Percentiles rank a stretch among this genome's conserved stretches.
Evolutionary conservation across 495 filamentous ascomycete species (phyloP).

Genomic region (Jackrogersella multiformis): DNA sequence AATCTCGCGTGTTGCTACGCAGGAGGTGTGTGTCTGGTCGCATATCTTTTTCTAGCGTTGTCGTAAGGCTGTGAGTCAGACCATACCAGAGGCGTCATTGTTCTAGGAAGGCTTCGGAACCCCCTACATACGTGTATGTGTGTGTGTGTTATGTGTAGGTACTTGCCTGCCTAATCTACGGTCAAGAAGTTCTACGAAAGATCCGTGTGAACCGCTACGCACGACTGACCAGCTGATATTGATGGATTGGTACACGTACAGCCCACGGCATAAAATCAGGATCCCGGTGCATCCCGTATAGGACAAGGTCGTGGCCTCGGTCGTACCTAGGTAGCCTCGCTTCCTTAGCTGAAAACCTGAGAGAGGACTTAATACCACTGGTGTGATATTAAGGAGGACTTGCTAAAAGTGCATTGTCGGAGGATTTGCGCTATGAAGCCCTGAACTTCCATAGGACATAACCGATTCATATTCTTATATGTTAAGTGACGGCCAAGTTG

Average conservation of each 20-base stretch:
- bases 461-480: background rate
- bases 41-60: background rate
- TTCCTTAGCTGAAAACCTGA: background rate
- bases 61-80: constrained; percentile 37
- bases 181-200: background rate
- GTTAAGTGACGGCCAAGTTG: background rate
- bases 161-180: background rate
- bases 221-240: constrained; percentile 4
- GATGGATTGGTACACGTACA: constrained; percentile 6
- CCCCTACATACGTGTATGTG: constrained; percentile 5
- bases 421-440: background rate
- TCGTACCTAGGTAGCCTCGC: constrained; percentile 8
- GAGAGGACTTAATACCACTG: background rate
- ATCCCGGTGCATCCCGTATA: background rate
- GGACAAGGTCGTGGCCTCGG: background rate
- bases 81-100: constrained; percentile 3
- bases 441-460: background rate
- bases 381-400: background rate
- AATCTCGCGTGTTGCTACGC: constrained; percentile 11
- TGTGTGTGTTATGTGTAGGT: too few species aligned
- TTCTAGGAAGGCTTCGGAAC: constrained; percentile 6
- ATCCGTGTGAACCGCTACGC: constrained; percentile 14
- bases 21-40: background rate
- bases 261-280: constrained; percentile 1
- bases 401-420: background rate